Evolutionary conservation across 768 basidiomycete genomes (phyloP), one percentile per base, ranked within the genome.

Genomic region (Leccinum variicolor): DNA sequence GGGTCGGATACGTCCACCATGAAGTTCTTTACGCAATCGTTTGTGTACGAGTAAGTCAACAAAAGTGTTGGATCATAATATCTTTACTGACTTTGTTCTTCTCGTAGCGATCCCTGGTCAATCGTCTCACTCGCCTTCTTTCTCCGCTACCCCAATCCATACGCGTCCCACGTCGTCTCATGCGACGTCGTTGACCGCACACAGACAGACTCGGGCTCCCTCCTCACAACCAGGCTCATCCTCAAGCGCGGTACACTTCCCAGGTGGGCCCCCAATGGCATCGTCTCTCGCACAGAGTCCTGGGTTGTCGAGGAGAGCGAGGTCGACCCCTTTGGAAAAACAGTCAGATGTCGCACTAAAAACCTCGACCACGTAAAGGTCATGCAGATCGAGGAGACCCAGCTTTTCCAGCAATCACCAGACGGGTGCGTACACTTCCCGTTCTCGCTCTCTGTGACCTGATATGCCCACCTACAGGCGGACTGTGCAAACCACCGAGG

Each of bases 231-330:
- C 2, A 85, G 95, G 21, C 87, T 98, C 62, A 92, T 98, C 64
- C 80, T 96, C 65, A 98, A 98, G 76, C 82, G 86, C 25, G 95
- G 94, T 6, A 83, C 89, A n/a, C 78, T 97, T 57, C 95, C 95
- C 0, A 81, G 88, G 64, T 98, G 95, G 95, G 91, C 91, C 8
- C 91, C 90, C 3, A 80, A 84, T 68, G 89, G 89, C 56, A 87
- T 98, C 59, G 76, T 94, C 31, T 83, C 84, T 2, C 83, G 92
- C 64, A 86, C 92, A 33, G 95, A 97, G 73, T 89, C 89, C 3
- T 98, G 94, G 95, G 86, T 97, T 49, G 74, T 98, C 58, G 95
- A 98, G 73, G 90, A 95, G 77, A 96, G 89, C 64, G 91, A 96
- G 67, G 92, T 98, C 7, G 92, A 97, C 74, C 87, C 91, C 4